phyloP scores from a whole-genome alignment of 192 early-diverging fungal genomes.

The Backusella westeae region DNA sequence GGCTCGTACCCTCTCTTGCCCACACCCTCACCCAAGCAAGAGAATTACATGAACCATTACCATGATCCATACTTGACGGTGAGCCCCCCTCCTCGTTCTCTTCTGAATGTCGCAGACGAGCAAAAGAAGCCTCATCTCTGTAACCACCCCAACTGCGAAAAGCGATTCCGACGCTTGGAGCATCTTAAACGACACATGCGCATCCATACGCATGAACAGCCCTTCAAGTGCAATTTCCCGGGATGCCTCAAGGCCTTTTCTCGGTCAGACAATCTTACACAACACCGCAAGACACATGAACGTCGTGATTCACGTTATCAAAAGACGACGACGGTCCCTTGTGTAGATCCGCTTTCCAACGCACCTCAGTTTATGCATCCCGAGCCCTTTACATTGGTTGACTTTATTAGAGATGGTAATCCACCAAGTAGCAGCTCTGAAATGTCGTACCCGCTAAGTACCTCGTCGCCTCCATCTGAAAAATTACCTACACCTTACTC shows the following conservation, averaged over 20 bases:
- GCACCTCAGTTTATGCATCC: constrained; percentile 12
- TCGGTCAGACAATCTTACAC: constrained; percentile 60
- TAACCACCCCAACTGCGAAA: constrained; percentile 38
- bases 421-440: not conserved
- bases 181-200: constrained; percentile 78
- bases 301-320: constrained; percentile 18
- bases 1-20: constrained; percentile 3
- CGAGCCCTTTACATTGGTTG: constrained; percentile 1
- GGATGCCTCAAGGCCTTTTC: constrained; percentile 61
- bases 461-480: not conserved
- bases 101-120: not conserved
- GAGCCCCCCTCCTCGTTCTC: not conserved
- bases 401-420: constrained; percentile 10
- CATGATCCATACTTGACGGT: not conserved
- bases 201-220: constrained; percentile 61
- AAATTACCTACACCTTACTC: not conserved
- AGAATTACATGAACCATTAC: not conserved
- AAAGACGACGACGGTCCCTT: not conserved
- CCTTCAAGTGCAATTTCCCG: constrained; percentile 52
- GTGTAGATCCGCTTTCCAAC: not conserved
- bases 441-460: not conserved
- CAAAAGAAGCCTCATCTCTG: constrained; percentile 35
- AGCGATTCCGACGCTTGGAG: constrained; percentile 73
- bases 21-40: not conserved
- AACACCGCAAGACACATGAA: constrained; percentile 53